Conservation (phyloP, 768 basidiomycete genomes). For the Lentinula aciculospora region DNA sequence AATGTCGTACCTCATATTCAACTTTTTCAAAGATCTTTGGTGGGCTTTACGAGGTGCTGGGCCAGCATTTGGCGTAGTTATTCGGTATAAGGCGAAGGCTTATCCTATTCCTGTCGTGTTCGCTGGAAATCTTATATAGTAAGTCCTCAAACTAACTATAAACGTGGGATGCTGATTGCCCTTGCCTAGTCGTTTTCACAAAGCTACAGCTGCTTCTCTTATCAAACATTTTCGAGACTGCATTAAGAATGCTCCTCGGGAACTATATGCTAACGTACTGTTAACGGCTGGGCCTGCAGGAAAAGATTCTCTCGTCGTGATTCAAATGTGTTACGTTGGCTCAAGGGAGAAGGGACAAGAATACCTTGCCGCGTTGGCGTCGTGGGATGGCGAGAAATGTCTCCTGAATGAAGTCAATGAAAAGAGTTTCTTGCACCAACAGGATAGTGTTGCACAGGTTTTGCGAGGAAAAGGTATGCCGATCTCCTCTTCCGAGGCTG, state of each 20-base stretch:
- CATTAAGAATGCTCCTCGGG: constrained; percentile 81
- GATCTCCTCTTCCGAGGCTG: background rate
- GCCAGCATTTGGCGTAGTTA: constrained; percentile 76
- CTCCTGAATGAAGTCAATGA: constrained; percentile 88
- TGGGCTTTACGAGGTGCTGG: constrained; percentile 87
- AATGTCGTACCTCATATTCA: background rate
- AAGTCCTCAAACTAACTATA: constrained; percentile 22
- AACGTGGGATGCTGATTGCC: background rate
- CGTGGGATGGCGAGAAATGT: constrained; percentile 86
- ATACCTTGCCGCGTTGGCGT: constrained; percentile 72
- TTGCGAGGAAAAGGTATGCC: constrained; percentile 70
- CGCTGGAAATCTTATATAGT: constrained; percentile 92
- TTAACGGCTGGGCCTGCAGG: constrained; percentile 86
- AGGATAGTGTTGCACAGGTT: constrained; percentile 88
- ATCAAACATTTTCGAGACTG: constrained; percentile 92
- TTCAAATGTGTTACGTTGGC: constrained; percentile 90
- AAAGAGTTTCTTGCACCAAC: constrained; percentile 84
- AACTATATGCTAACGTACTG: constrained; percentile 86
- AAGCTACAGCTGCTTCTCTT: constrained; percentile 80
- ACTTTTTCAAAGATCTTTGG: constrained; percentile 58
- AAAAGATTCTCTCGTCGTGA: constrained; percentile 80
- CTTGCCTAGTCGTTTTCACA: constrained; percentile 70
- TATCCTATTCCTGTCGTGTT: constrained; percentile 88
- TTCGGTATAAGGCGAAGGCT: constrained; percentile 85
- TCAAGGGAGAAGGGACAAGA: constrained; percentile 69